phyloP scores from a whole-genome alignment of 208 protist species.

The Angomonas deanei region DNA sequence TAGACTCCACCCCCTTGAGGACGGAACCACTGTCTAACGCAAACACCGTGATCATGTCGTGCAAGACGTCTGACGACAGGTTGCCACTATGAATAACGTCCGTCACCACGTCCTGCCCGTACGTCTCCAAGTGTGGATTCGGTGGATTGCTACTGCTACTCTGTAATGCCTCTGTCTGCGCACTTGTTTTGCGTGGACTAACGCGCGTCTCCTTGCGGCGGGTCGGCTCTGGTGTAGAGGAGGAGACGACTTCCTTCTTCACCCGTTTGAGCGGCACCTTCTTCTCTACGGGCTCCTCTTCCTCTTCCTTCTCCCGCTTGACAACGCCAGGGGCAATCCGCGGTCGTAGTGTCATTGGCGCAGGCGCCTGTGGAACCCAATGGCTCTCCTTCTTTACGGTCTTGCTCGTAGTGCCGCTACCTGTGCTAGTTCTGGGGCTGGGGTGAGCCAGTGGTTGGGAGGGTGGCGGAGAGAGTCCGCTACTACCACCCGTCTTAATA shows the following conservation, averaged over 20 bases:
- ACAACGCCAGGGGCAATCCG: too few species aligned
- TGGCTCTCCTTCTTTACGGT: not conserved
- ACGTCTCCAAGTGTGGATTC: not conserved
- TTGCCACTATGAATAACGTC: conserved; percentile 1
- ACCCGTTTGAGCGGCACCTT: not conserved
- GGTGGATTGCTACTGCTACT: too few species aligned
- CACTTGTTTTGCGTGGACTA: not conserved
- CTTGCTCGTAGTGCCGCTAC: not conserved
- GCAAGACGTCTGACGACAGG: conserved; percentile 3
- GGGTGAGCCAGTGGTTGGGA: not conserved
- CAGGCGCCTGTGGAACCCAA: too few species aligned
- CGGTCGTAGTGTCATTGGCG: too few species aligned
- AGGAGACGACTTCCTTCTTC: not conserved
- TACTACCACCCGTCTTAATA: not conserved
- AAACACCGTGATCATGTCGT: conserved; percentile 22
- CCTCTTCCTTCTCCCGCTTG: not conserved
- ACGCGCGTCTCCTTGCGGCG: not conserved
- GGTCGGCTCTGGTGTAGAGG: not conserved
- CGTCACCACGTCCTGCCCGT: not conserved
- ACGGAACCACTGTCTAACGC: conserved; percentile 28
- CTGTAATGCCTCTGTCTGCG: not conserved
- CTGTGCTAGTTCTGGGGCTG: not conserved
- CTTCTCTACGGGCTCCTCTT: not conserved
- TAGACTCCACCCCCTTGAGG: conserved; percentile 24
- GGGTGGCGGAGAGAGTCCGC: not conserved